Percentiles rank a stretch among this genome's conserved stretches.
These are phyloP conservation scores for Ophiostoma populinum DNA, from an alignment of 2,329 filamentous ascomycete species.

Conservation along the genomic window DNA sequence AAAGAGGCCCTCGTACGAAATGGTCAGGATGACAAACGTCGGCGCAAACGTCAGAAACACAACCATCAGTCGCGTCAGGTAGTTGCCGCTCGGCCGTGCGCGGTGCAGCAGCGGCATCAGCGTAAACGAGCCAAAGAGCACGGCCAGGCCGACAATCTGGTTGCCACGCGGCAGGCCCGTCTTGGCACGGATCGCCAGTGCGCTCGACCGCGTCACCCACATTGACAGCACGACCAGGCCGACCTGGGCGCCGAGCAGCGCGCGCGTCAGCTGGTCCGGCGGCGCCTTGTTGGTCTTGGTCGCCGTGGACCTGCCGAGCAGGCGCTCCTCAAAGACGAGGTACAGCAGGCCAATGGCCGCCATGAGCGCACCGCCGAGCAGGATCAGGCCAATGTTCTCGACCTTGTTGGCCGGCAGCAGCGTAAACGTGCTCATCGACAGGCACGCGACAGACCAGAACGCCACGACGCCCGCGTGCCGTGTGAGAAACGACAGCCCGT, in stretches of 20 bases:
- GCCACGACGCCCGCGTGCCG: slow-evolving; percentile 44
- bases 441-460: slow-evolving; percentile 62
- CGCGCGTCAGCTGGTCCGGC: slow-evolving; percentile 32
- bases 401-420: slow-evolving; percentile 72
- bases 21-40: slow-evolving; percentile 86
- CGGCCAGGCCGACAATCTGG: slow-evolving; percentile 69
- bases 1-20: slow-evolving; percentile 93
- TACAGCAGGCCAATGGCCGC: slow-evolving; percentile 59
- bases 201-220: slow-evolving; percentile 72
- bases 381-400: slow-evolving; percentile 60
- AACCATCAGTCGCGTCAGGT: slow-evolving; percentile 74
- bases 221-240: slow-evolving; percentile 69
- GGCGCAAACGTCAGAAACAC: slow-evolving; percentile 89
- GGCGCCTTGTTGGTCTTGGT: slow-evolving; percentile 8
- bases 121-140: slow-evolving; percentile 50
- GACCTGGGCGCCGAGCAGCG: slow-evolving; percentile 51
- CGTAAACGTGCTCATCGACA: slow-evolving; percentile 80
- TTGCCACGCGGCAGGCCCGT: slow-evolving; percentile 74
- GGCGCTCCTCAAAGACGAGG: slow-evolving; percentile 56
- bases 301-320: slow-evolving; percentile 26
- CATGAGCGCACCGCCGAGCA: slow-evolving; percentile 66
- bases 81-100: slow-evolving; percentile 65
- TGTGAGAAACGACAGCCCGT: slow-evolving; percentile 56
- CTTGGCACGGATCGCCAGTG: slow-evolving; percentile 70
- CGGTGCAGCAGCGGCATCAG: slow-evolving; percentile 67